Base-by-base conservation (phyloP, 306 rosid genomes). In the Vigna angularis region DNA sequence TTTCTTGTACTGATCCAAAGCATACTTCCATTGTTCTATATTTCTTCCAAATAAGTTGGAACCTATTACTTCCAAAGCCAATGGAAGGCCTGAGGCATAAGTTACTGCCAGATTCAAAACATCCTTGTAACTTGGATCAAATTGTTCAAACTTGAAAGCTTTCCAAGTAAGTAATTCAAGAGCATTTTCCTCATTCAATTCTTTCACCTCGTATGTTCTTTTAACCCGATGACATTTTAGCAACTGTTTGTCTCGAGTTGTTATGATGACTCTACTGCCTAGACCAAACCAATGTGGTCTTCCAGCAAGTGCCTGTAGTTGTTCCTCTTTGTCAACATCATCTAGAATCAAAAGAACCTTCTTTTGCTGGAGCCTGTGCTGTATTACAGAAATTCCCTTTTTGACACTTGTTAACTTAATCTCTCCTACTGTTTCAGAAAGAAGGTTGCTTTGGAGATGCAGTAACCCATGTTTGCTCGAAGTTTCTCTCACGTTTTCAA, bases 281-380 rank as follows among this genome's bases (percentile, higher is more conserved):
- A 12, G 30, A 55, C 61, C 30, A 18, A 55, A 55, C 61, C 28
- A 55, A 20, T 55, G 30, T 18, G 61, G 30, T 18, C 30, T 55
- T 55, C 61, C 61, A 9, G 1, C 61, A 55, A 55, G 28, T 12
- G 61, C 30, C 14, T 20, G 14, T 55, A 55, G 15, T 1, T 55
- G 61, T 55, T 55, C 61, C 11, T 3, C 1, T 18, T 17, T 55
- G 61, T 55, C 61, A 20, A 55, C 61, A 55, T 55, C 61, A 55
- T 55, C 61, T 20, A 55, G 61, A 55, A 55, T 55, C 30, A 55
- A 55, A 9, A 55, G 30, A 55, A 55, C 30, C 30, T 55, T 55
- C 61, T 55, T 55, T 20, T 55, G 6, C 0, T 55, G 14, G 7
- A 55, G 61, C 61, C 61, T 55, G 4, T 55, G 61, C 0, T 55